These are phyloP conservation scores for Leccinum disarticulatum DNA, from an alignment of 768 basidiomycete species.

Conservation along the genomic window DNA sequence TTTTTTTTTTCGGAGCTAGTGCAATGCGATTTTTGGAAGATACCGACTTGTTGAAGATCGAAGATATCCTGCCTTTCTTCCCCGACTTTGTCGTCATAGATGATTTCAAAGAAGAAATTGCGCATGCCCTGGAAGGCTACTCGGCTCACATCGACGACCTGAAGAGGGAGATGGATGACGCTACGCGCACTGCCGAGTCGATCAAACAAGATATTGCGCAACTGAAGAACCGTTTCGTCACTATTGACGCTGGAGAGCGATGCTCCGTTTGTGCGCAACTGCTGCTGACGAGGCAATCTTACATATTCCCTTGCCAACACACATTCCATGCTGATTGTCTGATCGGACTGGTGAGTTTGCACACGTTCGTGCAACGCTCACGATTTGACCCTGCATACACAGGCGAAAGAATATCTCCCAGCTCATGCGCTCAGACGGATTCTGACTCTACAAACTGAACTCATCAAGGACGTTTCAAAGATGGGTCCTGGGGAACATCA, in stretches of 20 bases:
- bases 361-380: background rate
- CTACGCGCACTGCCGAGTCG: constrained; percentile 86
- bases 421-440: constrained; percentile 81
- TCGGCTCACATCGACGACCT: constrained; percentile 86
- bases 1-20: constrained; percentile 40
- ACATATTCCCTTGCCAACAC: constrained; percentile 98
- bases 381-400: constrained; percentile 32
- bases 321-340: constrained; percentile 97
- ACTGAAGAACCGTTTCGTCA: constrained; percentile 86
- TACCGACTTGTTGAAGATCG: constrained; percentile 93
- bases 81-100: constrained; percentile 99
- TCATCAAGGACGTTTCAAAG: constrained; percentile 56
- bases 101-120: constrained; percentile 99
- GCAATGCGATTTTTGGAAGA: constrained; percentile 97
- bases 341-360: constrained; percentile 77
- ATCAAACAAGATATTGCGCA: constrained; percentile 90
- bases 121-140: constrained; percentile 91
- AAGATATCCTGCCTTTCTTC: constrained; percentile 99
- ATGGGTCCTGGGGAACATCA: constrained; percentile 34
- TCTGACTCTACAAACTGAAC: constrained; percentile 78
- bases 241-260: constrained; percentile 82
- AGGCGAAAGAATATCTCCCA: constrained; percentile 94
- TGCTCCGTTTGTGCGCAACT: constrained; percentile 79
- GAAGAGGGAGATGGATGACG: constrained; percentile 95
- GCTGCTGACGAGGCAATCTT: constrained; percentile 88